phyloP scores from a whole-genome alignment of 805 yeast genomes.

The Saccharomycopsis vini region DNA sequence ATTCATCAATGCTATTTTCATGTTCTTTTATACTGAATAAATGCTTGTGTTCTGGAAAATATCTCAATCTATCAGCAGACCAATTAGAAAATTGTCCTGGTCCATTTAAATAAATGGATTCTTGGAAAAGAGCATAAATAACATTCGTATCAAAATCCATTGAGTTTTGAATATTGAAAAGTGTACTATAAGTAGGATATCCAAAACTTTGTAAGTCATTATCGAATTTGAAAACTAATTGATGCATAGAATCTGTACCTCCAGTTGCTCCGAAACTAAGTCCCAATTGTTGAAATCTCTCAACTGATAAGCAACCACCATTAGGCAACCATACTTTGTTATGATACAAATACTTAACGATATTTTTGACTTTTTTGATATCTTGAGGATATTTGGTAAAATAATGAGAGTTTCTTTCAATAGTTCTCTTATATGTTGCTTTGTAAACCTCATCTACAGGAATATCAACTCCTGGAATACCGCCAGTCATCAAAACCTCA shows the following conservation, averaged over 20 bases:
- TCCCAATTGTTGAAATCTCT: constrained; percentile 47
- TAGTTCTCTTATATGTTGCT: constrained; percentile 39
- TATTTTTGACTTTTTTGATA: constrained; percentile 28
- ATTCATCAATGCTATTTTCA: constrained; percentile 7
- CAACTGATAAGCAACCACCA: constrained; percentile 41
- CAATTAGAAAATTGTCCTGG: constrained; percentile 31
- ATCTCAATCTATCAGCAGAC: constrained; percentile 39
- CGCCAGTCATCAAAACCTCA: constrained; percentile 45
- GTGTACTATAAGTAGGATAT: constrained; percentile 31
- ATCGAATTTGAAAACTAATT: constrained; percentile 32
- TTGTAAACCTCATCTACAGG: constrained; percentile 40
- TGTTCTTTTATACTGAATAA: constrained; percentile 22
- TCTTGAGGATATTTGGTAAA: constrained; percentile 44
- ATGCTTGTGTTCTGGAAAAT: constrained; percentile 20
- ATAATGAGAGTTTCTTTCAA: constrained; percentile 39
- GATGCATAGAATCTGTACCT: constrained; percentile 41
- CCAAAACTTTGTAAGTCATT: constrained; percentile 32
- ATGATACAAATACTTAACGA: constrained; percentile 28
- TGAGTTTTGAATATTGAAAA: constrained; percentile 27
- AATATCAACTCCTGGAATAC: constrained; percentile 44
- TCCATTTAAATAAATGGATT: constrained; percentile 48
- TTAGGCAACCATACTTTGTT: constrained; percentile 35
- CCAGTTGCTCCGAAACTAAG: constrained; percentile 41
- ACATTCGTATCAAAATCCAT: constrained; percentile 45
- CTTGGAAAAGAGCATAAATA: constrained; percentile 48